These are phyloP conservation scores for Trametes versicolor DNA, from an alignment of 1,284 basidiomycete genomes.

Conservation along the genomic window DNA sequence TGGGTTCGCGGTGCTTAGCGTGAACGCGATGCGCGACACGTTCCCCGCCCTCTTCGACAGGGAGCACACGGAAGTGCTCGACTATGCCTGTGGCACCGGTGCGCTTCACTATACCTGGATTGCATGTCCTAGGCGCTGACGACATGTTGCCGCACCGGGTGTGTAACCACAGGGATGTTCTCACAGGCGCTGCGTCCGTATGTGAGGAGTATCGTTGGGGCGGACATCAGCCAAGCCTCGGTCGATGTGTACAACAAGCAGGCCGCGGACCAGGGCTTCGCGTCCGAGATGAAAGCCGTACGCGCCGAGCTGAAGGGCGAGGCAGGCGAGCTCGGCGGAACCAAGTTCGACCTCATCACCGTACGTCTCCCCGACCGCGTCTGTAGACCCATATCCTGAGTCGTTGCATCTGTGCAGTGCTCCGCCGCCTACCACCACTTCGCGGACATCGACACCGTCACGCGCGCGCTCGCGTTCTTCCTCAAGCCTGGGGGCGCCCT, in stretches of 20 bases:
- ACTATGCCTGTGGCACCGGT: slow-evolving; percentile 79
- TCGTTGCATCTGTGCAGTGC: slow-evolving; percentile 56
- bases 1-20: slow-evolving; percentile 47
- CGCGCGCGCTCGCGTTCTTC: slow-evolving; percentile 59
- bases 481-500: slow-evolving; percentile 71
- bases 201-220: slow-evolving; percentile 69
- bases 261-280: slow-evolving; percentile 65
- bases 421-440: slow-evolving; percentile 77
- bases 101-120: slow-evolving; percentile 24
- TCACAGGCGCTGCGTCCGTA: slow-evolving; percentile 62
- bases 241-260: slow-evolving; percentile 69
- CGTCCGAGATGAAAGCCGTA: slow-evolving; percentile 68
- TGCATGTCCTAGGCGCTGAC: neutral
- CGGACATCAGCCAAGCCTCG: slow-evolving; percentile 74
- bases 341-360: slow-evolving; percentile 70
- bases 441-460: slow-evolving; percentile 56
- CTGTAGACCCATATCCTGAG: neutral
- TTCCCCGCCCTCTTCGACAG: slow-evolving; percentile 59
- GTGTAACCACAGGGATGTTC: slow-evolving; percentile 57
- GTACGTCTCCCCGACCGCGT: slow-evolving; percentile 46
- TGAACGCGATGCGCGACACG: slow-evolving; percentile 51
- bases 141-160: neutral
- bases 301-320: slow-evolving; percentile 57
- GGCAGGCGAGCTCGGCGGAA: slow-evolving; percentile 57
- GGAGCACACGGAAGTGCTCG: slow-evolving; percentile 64